Percentiles rank a stretch among this genome's conserved stretches.
Evolutionary conservation across 1,284 basidiomycete species (phyloP).

Genomic region (Heterobasidion annosum): DNA sequence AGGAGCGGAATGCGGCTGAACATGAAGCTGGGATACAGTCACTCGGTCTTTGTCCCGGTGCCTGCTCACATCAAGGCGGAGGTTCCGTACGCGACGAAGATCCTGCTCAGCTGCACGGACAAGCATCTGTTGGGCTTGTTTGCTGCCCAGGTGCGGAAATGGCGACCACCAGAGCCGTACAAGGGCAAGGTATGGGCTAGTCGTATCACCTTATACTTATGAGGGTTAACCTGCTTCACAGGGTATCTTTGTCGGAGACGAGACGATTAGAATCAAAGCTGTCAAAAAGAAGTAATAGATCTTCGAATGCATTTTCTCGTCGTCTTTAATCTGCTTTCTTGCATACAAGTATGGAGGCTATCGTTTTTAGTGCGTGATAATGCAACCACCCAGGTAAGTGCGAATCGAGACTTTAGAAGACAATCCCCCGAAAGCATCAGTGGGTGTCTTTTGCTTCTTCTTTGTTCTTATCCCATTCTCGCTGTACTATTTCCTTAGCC

Average conservation of each 20-base stretch:
- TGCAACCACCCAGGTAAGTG: too few relatives aligned
- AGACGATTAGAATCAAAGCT: slow-evolving; percentile 84
- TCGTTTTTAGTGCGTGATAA: neutral
- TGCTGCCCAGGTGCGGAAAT: slow-evolving; percentile 77
- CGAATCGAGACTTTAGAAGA: too few relatives aligned
- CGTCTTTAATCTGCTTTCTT: neutral
- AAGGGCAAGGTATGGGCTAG: slow-evolving; percentile 81
- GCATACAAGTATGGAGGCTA: neutral
- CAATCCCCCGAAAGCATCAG: too few relatives aligned
- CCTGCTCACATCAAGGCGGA: slow-evolving; percentile 74
- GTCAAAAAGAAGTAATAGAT: slow-evolving; percentile 86
- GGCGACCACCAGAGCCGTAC: slow-evolving; percentile 93
- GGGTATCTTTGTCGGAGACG: slow-evolving; percentile 89
- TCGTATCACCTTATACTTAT: slow-evolving; percentile 3
- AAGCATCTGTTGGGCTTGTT: slow-evolving; percentile 81
- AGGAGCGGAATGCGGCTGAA: slow-evolving; percentile 61
- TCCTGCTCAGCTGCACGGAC: slow-evolving; percentile 59
- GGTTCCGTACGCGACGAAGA: slow-evolving; percentile 64
- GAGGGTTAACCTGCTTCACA: slow-evolving; percentile 19
- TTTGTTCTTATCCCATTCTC: too few relatives aligned
- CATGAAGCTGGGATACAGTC: slow-evolving; percentile 90
- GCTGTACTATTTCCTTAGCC: too few relatives aligned
- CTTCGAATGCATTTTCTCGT: neutral
- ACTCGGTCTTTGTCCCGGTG: slow-evolving; percentile 78
- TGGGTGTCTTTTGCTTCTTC: too few relatives aligned